Evolutionary conservation across 345 rosid genomes (phyloP).

Genomic region (Melastoma malabathricum): DNA sequence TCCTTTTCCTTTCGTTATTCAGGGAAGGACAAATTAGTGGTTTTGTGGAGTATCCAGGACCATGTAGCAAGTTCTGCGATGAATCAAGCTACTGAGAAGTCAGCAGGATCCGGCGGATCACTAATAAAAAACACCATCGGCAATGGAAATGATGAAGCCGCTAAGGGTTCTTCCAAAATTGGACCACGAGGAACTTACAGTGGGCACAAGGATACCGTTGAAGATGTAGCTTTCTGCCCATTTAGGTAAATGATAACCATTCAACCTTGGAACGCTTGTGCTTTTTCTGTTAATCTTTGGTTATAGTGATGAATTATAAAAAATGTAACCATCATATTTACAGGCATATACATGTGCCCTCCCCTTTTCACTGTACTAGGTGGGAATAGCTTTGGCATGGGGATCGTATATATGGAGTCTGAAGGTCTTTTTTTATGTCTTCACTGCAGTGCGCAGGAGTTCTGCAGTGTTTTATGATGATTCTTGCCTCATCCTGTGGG

Average conservation of each 20-base stretch:
- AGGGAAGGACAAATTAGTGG: slow-evolving; percentile 96
- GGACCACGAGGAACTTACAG: slow-evolving; percentile 89
- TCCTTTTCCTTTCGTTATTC: slow-evolving; percentile 5
- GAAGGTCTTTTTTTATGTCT: not conserved
- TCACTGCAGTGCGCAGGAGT: slow-evolving; percentile 72
- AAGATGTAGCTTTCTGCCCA: slow-evolving; percentile 93
- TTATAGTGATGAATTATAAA: no score
- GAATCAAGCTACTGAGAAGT: slow-evolving; percentile 44
- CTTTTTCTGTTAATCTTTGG: no score
- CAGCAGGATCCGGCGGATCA: slow-evolving; percentile 62
- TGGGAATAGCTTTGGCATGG: no score
- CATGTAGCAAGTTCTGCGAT: slow-evolving; percentile 61
- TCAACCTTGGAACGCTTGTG: no score
- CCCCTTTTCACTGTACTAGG: no score
- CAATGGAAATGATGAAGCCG: slow-evolving; percentile 53
- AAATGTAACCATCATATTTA: no score
- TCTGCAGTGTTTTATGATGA: slow-evolving; percentile 99
- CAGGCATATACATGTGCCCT: no score
- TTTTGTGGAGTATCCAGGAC: slow-evolving; percentile 97
- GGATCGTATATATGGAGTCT: not conserved
- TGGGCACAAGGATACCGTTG: slow-evolving; percentile 97
- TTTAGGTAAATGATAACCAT: slow-evolving; percentile 48
- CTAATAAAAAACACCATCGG: slow-evolving; percentile 54
- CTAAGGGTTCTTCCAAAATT: slow-evolving; percentile 47
- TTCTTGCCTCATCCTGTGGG: slow-evolving; percentile 98